phyloP scores from a whole-genome alignment of 805 yeast species.

The Hanseniaspora pseudoguilliermondii region DNA sequence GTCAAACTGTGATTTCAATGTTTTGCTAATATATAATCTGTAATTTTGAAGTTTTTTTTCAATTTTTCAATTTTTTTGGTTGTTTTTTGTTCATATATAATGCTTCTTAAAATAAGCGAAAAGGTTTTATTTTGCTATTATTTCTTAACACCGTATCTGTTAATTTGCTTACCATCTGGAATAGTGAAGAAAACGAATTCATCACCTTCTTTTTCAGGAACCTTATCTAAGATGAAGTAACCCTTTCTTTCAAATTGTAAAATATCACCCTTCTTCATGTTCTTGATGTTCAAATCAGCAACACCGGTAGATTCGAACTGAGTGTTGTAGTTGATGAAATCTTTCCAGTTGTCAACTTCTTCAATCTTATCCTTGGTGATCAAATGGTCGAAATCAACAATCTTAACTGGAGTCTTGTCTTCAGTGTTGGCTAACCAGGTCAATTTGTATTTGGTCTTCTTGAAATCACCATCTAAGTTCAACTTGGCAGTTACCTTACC shows the following conservation, averaged over 20 bases:
- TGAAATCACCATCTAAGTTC: slow-evolving; percentile 92
- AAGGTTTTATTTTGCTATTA: slow-evolving; percentile 17
- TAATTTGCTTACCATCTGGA: slow-evolving; percentile 85
- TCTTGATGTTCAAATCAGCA: slow-evolving; percentile 68
- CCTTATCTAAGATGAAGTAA: slow-evolving; percentile 67
- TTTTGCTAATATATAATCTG: background rate
- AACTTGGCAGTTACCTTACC: slow-evolving; percentile 63
- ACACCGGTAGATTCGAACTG: slow-evolving; percentile 67
- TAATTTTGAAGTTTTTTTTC: background rate
- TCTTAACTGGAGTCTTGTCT: slow-evolving; percentile 58
- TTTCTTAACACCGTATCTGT: slow-evolving; percentile 61
- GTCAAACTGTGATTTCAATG: too few relatives aligned
- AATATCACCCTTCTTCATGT: slow-evolving; percentile 71
- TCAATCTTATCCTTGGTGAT: slow-evolving; percentile 90
- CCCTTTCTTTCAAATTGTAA: slow-evolving; percentile 97
- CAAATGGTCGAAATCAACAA: slow-evolving; percentile 87
- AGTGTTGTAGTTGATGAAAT: slow-evolving; percentile 76
- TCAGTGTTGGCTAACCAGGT: slow-evolving; percentile 86
- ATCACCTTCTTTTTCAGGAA: slow-evolving; percentile 39
- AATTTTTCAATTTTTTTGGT: background rate
- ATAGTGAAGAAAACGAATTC: slow-evolving; percentile 76
- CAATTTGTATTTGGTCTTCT: slow-evolving; percentile 84
- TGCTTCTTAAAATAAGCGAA: background rate
- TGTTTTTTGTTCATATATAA: too few relatives aligned
- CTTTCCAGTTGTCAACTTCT: slow-evolving; percentile 87